A percentile compares a stretch with the other conserved stretches of the same genome.
Conservation (phyloP, 495 filamentous ascomycete species). For the Sordaria brevicollis region DNA sequence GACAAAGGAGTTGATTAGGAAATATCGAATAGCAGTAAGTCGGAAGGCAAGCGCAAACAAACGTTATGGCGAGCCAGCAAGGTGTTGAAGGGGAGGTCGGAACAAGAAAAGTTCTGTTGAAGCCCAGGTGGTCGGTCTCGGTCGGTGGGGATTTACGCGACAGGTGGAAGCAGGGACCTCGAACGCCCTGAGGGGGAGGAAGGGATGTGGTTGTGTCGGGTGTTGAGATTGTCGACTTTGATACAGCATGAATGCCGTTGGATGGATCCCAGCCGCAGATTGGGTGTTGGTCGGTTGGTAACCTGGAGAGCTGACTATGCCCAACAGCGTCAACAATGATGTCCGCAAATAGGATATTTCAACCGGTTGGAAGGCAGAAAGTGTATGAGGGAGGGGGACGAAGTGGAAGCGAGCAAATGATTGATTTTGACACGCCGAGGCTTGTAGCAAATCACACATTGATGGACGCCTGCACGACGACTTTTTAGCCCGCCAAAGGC, state of each 20-base stretch:
- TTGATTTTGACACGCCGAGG: conserved; percentile 17
- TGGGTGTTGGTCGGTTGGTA: not conserved
- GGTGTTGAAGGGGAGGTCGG: not conserved
- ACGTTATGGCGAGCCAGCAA: not conserved
- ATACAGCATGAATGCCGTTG: not conserved
- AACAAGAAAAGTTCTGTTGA: not conserved
- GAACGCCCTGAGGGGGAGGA: not conserved
- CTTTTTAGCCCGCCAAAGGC: not conserved
- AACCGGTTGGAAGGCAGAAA: conserved; percentile 1
- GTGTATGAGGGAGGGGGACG: conserved; percentile 7
- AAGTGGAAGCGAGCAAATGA: conserved; percentile 8
- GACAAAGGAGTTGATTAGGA: not conserved
- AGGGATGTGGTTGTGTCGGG: not conserved
- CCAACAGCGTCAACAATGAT: not conserved
- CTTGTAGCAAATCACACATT: conserved; percentile 23
- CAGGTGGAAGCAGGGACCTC: not conserved
- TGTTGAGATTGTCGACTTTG: not conserved
- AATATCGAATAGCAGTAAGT: not conserved
- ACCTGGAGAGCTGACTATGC: not conserved
- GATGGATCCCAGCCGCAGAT: not conserved
- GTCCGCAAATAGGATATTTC: not conserved
- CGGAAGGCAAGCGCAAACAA: not conserved
- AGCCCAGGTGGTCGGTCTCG: not conserved
- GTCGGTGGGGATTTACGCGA: not conserved
- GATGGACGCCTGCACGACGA: not conserved